Evolutionary conservation across 345 rosid genomes (phyloP), one percentile per base, ranked within the genome.

Genomic region (Fremontodendron californicum): DNA sequence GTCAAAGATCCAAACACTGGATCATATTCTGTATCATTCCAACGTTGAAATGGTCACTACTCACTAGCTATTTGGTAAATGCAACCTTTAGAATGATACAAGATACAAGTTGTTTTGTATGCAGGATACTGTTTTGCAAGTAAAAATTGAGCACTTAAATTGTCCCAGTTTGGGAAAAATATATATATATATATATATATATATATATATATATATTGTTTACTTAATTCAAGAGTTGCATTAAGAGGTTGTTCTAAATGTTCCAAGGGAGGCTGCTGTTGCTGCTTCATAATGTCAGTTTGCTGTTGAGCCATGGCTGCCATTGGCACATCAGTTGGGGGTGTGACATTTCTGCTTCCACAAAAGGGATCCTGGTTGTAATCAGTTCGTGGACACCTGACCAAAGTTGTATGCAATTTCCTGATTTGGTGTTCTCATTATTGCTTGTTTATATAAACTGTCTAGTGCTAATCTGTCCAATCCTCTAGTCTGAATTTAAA

Each of bases 1-100:
- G 94, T 94, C 70, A 86, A 96, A 86, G 98, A 96, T 87, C 98
- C 99, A 67, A 96, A 92, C 82, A 91, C 93, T 18, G 97, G 98
- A 45, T 87, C 98, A 9, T 96, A 92, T 83, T 93, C 98, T 16
- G 23, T 93, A 76, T 91, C 94, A 19, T 93, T 91, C 87, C 93
- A 92, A 54, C 84, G 77, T 10, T 90, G 85, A 81, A 3, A 18
- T 31, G 70, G 42, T 67, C 60, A 60, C 29, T 57, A 5, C 6
- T 71, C 49, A 66, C 29, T 57, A 6, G 61, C 39, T 8, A 5
- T 49, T 12, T 39, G 16, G n/a, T 43, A 46, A 21, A 48, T 67
- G 21, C n/a, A 29, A 69, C 45, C 40, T n/a, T 60, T 27, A 12
- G 9, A 60, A 3, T 48, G 52, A 48, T 16, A 48, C 19, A 48